A percentile compares a stretch with the other conserved stretches of the same genome.
These are phyloP conservation scores for Aspergillus pseudoterreus DNA, from an alignment of 2,329 filamentous ascomycete species.

Conservation along the genomic window DNA sequence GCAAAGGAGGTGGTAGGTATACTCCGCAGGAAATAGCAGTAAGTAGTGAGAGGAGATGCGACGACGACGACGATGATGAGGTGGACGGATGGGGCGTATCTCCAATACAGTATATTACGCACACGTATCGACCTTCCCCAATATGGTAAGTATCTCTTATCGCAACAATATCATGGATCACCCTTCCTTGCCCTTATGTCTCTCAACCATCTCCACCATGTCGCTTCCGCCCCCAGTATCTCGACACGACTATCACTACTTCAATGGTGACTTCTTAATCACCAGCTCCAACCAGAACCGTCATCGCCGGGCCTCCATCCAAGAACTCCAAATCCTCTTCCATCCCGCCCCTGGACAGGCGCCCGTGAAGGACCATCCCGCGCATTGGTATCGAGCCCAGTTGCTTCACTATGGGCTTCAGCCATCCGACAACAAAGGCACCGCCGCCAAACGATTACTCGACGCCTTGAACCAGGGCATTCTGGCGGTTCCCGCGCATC, in stretches of 20 bases:
- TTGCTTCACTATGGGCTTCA: constrained; percentile 60
- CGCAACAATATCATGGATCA: not conserved
- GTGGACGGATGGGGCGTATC: not conserved
- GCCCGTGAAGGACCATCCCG: constrained; percentile 48
- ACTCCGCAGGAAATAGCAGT: not conserved
- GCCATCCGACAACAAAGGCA: constrained; percentile 55
- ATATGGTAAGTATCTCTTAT: not conserved
- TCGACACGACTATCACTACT: constrained; percentile 43
- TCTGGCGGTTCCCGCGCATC: constrained; percentile 48
- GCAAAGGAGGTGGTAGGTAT: not conserved
- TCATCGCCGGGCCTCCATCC: constrained; percentile 44
- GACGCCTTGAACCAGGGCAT: constrained; percentile 51
- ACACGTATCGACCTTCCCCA: not conserved
- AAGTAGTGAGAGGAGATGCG: not conserved
- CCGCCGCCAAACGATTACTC: constrained; percentile 57
- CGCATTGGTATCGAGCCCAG: constrained; percentile 62
- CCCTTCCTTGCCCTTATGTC: too few relatives aligned
- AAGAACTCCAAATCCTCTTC: constrained; percentile 47
- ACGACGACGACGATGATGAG: not conserved
- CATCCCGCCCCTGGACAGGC: constrained; percentile 8
- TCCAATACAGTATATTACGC: not conserved
- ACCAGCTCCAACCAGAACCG: constrained; percentile 43
- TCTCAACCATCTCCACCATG: not conserved
- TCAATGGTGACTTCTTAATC: constrained; percentile 43
- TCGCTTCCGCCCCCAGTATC: constrained; percentile 16